Percentiles rank a stretch among this genome's conserved stretches.
phyloP scores from a whole-genome alignment of 2,329 filamentous ascomycete genomes.

The Metarhizium brunneum region DNA sequence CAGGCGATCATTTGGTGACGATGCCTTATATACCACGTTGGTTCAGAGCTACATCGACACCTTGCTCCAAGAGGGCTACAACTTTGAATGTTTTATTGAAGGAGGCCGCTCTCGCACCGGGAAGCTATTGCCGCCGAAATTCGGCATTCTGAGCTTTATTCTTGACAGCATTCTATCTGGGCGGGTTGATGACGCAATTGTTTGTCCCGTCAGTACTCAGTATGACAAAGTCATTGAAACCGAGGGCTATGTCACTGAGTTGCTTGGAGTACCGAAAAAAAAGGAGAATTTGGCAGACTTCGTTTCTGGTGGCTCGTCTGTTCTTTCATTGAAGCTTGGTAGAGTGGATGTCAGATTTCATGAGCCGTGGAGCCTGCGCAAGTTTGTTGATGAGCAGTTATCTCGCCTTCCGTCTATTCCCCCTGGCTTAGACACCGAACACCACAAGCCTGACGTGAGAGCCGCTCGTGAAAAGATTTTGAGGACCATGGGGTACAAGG shows the following conservation, averaged over 20 bases:
- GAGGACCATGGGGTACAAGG: conserved; percentile 81
- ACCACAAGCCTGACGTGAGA: conserved; percentile 37
- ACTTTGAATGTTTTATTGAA: conserved; percentile 97
- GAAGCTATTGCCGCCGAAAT: conserved; percentile 88
- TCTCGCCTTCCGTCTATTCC: conserved; percentile 36
- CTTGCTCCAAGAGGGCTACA: conserved; percentile 79
- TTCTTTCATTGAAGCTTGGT: conserved; percentile 80
- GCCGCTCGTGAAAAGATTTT: conserved; percentile 62
- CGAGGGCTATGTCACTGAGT: conserved; percentile 89
- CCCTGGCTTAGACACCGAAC: conserved; percentile 34
- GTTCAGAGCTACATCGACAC: conserved; percentile 96
- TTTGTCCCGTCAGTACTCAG: conserved; percentile 93
- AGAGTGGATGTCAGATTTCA: conserved; percentile 94
- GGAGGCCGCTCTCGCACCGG: conserved; percentile 87
- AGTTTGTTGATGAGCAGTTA: conserved; percentile 73
- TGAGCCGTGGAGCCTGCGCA: conserved; percentile 83
- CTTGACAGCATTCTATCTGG: conserved; percentile 85
- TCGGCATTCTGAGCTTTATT: conserved; percentile 87
- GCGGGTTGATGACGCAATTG: conserved; percentile 79
- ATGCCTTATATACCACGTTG: conserved; percentile 81
- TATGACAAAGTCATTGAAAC: conserved; percentile 99
- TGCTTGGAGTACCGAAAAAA: conserved; percentile 88
- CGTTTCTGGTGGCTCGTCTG: conserved; percentile 72
- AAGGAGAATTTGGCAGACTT: conserved; percentile 92
- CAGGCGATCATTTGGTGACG: conserved; percentile 81